Conservation (phyloP, 306 rosid species). For the Prunus mongolica region DNA sequence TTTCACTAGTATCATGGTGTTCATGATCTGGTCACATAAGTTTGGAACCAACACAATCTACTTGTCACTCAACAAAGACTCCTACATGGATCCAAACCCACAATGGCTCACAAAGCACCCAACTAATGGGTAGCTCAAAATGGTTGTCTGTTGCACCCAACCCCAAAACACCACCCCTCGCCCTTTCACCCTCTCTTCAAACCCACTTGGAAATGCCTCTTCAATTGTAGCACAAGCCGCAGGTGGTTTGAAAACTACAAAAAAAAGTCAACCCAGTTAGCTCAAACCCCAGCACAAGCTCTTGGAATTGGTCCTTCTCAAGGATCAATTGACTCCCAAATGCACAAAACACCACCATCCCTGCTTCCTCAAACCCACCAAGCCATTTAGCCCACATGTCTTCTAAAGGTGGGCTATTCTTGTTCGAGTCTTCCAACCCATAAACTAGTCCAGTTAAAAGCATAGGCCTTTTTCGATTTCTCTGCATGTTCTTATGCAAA, state of each 20-base stretch:
- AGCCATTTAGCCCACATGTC: slow-evolving; percentile 29
- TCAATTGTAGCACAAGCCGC: slow-evolving; percentile 16
- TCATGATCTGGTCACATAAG: slow-evolving; percentile 8
- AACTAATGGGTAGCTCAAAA: no score
- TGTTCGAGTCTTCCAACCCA: neutral
- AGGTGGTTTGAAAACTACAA: slow-evolving; percentile 33
- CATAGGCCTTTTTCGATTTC: slow-evolving; percentile 5
- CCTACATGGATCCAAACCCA: no score
- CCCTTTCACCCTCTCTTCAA: slow-evolving; percentile 13
- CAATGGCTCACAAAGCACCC: neutral
- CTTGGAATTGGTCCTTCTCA: slow-evolving; percentile 34
- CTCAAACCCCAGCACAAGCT: slow-evolving; percentile 37
- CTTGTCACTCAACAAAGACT: no score
- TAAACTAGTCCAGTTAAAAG: slow-evolving; percentile 35
- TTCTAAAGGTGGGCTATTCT: neutral
- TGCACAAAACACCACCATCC: no score
- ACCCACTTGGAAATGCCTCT: slow-evolving; percentile 17
- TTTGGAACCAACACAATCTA: no score
- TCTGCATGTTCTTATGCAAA: slow-evolving; percentile 2
- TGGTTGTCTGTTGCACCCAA: no score
- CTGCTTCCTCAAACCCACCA: no score
- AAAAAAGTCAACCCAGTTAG: slow-evolving; percentile 28
- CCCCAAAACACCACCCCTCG: no score
- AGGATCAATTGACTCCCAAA: slow-evolving; percentile 1
- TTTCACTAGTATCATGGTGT: slow-evolving; percentile 27